These are phyloP conservation scores for Penicillium canariense DNA, from an alignment of 495 filamentous ascomycete genomes.

Conservation along the genomic window DNA sequence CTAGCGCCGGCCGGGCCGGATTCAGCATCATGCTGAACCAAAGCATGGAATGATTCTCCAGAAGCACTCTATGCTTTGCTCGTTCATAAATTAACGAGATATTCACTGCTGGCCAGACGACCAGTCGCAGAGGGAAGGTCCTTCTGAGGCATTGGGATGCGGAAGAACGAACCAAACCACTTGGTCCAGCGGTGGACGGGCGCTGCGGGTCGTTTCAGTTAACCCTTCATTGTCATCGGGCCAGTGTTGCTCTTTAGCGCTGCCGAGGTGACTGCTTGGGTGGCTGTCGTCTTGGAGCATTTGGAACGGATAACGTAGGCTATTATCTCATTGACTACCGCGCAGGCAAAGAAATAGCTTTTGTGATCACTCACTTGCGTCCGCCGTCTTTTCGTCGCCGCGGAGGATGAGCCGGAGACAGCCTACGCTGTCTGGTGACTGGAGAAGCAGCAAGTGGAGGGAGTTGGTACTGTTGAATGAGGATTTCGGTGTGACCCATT, in stretches of 20 bases:
- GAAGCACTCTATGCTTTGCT: constrained; percentile 54
- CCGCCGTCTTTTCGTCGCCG: constrained; percentile 45
- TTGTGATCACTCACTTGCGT: constrained; percentile 62
- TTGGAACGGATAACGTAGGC: constrained; percentile 65
- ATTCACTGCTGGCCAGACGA: constrained; percentile 63
- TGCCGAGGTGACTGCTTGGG: constrained; percentile 11
- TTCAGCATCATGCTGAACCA: constrained; percentile 80
- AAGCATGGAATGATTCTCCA: constrained; percentile 65
- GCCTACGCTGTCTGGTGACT: constrained; percentile 62
- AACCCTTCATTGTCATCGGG: constrained; percentile 26
- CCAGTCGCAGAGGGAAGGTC: constrained; percentile 59
- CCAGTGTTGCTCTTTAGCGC: constrained; percentile 10
- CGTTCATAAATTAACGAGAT: constrained; percentile 62
- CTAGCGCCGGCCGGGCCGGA: constrained; percentile 71
- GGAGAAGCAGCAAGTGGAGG: constrained; percentile 65
- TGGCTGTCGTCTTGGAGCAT: constrained; percentile 35
- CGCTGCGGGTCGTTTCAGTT: constrained; percentile 44
- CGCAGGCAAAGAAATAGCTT: constrained; percentile 66
- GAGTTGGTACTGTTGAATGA: constrained; percentile 77
- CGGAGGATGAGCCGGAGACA: constrained; percentile 55
- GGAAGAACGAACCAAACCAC: constrained; percentile 10
- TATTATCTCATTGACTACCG: constrained; percentile 60
- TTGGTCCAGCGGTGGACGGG: constrained; percentile 2
- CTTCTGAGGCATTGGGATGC: constrained; percentile 33
- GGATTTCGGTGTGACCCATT: constrained; percentile 64